These are phyloP conservation scores for Pedinophyceae sp. DNA, from an alignment of 139 green algal species.

Conservation along the genomic window DNA sequence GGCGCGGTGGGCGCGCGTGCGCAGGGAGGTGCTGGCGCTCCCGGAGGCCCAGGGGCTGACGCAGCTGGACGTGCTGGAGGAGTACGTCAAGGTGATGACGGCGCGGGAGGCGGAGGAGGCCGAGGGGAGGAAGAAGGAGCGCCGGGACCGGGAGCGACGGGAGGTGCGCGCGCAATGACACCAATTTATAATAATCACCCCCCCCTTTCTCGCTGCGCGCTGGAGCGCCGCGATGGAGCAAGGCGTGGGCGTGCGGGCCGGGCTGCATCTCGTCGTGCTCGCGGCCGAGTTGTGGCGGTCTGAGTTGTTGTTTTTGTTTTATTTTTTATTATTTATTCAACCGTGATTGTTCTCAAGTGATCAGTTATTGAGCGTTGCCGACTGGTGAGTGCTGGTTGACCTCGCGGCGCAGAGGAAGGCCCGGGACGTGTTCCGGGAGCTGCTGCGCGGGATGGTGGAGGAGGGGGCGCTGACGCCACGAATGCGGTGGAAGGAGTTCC, in stretches of 20 bases:
- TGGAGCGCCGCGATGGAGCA: background rate
- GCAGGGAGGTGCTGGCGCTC: background rate
- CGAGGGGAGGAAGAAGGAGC: background rate
- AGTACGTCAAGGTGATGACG: background rate
- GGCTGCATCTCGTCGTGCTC: no score
- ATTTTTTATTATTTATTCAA: no score
- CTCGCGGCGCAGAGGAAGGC: no score
- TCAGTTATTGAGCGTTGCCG: no score
- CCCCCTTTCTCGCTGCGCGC: background rate
- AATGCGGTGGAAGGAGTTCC: background rate
- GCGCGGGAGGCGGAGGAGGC: constrained; percentile 1
- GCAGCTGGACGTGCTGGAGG: background rate
- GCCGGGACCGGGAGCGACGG: constrained; percentile 3
- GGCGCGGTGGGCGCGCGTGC: background rate
- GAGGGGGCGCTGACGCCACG: background rate
- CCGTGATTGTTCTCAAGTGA: no score
- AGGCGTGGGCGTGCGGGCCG: no score
- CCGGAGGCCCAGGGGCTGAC: constrained; percentile 1
- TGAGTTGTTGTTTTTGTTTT: no score
- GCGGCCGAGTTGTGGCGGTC: no score
- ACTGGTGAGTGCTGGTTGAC: no score
- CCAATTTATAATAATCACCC: constrained; percentile 1
- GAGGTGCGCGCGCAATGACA: constrained; percentile 1
- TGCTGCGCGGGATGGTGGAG: background rate
- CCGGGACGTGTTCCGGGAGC: background rate